Percentiles rank a stretch among this genome's conserved stretches.
These are phyloP conservation scores for Mortierella sp. DNA, from an alignment of 371 early-diverging fungal genomes.

Conservation along the genomic window DNA sequence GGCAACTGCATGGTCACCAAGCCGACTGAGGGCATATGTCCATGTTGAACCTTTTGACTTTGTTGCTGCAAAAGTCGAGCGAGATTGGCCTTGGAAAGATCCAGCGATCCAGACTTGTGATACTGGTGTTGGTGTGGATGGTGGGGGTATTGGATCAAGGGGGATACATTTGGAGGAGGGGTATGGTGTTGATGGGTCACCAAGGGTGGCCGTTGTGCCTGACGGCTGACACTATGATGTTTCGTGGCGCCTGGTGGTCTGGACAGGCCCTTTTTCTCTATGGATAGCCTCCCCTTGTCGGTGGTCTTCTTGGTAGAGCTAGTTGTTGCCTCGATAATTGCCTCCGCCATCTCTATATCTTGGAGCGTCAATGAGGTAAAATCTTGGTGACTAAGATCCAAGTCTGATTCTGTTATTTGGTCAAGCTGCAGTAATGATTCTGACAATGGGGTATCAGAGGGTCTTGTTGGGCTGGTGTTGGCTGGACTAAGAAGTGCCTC, in stretches of 20 bases:
- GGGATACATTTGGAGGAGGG: slow-evolving; percentile 43
- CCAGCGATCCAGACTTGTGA: slow-evolving; percentile 30
- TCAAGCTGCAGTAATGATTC: slow-evolving; percentile 5
- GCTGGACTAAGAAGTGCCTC: slow-evolving; percentile 15
- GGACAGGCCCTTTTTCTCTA: slow-evolving; percentile 7
- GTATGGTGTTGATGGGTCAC: slow-evolving; percentile 51
- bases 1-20: slow-evolving; percentile 30
- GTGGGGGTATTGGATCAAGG: slow-evolving; percentile 28
- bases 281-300: not conserved
- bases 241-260: slow-evolving; percentile 12
- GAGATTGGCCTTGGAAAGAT: slow-evolving; percentile 10
- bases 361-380: not conserved
- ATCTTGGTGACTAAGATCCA: not conserved
- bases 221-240: slow-evolving; percentile 49
- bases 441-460: slow-evolving; percentile 2
- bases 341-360: slow-evolving; percentile 11
- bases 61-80: slow-evolving; percentile 22
- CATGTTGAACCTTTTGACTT: slow-evolving; percentile 12
- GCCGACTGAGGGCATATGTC: slow-evolving; percentile 30
- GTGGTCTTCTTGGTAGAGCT: not conserved
- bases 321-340: not conserved
- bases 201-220: slow-evolving; percentile 44
- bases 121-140: slow-evolving; percentile 20
- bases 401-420: not conserved
- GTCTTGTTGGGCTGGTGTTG: slow-evolving; percentile 2